phyloP scores from a whole-genome alignment of 139 green algal species.

The Chlorella sorokiniana region DNA sequence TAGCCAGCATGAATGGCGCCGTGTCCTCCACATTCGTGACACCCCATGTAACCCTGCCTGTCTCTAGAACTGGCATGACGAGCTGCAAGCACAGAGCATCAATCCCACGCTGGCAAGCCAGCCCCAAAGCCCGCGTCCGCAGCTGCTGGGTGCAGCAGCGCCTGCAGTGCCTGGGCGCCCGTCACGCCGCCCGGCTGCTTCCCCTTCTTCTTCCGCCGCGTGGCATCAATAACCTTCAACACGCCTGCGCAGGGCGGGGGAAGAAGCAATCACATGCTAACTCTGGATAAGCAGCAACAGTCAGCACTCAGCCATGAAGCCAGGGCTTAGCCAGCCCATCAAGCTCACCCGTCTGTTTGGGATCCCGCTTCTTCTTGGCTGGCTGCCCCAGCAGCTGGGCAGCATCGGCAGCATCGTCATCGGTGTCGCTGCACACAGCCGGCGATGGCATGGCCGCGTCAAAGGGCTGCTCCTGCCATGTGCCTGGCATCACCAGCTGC shows the following conservation, averaged over 20 bases:
- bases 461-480: no score
- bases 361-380: conserved; percentile 12
- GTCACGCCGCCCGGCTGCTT: conserved; percentile 10
- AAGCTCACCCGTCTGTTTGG: conserved; percentile 6
- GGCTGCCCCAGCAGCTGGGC: conserved; percentile 8
- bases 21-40: no score
- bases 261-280: not conserved
- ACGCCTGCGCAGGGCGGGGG: not conserved
- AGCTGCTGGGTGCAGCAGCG: not conserved
- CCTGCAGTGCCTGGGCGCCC: not conserved
- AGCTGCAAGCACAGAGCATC: not conserved
- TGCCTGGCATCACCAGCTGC: no score
- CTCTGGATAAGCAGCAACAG: not conserved
- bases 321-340: not conserved
- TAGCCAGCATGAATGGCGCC: no score
- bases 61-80: no score
- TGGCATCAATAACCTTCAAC: conserved; percentile 25
- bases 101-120: not conserved
- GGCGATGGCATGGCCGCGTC: no score
- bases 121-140: not conserved
- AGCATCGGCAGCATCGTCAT: conserved; percentile 18
- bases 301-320: not conserved
- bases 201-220: not conserved
- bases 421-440: not conserved
- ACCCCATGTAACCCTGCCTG: no score